Base-by-base conservation (phyloP, 305 asterid species). In the Fraxinus baroniana region DNA sequence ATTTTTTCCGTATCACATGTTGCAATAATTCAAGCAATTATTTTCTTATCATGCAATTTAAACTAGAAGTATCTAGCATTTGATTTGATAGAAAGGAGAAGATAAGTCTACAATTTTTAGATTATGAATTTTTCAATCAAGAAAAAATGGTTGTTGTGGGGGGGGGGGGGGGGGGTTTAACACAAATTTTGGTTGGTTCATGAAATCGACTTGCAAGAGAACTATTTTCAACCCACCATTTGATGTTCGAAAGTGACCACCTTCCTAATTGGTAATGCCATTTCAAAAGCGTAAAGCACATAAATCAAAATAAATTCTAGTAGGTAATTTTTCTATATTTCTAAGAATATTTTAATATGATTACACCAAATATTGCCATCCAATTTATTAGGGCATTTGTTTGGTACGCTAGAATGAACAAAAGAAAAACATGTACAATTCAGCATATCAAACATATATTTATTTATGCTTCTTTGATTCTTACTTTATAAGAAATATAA, bases 71-170 rank as follows among this genome's bases (percentile, higher is more conserved):
- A 22, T 22, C 71, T 62, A 62, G 71, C 71, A 62, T 22, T 62
- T 62, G 72, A 22, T 62, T 62, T 62, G 72, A 62, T 8, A 62
- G 30, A 62, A 7, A 22, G 12, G 12, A 57, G 13, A 57, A 57
- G 68, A 57, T 1, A 57, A 18, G 33, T 24, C 24, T 2, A 17
- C 32, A 22, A 24, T 7, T 20, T 77, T 17, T 41, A 24, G 74
- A 78, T 83, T 71, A 64, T 78, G 77, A 18, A 20, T 80, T 80
- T 84, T n/a, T 66, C 66, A 80, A 84, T 80, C 78, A 78, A 84
- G 74, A 72, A 73, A 73, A 32, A 30, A 57, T 49, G 20, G 79
- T 76, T 30, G 33, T 30, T 1, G 32, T 1, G 0, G 33, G 33
- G 33, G 33, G 33, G 33, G 33, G 33, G 30, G 30, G 81, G 81